Conservation (phyloP, 208 protist genomes). For the Wallacemonas collosoma region DNA sequence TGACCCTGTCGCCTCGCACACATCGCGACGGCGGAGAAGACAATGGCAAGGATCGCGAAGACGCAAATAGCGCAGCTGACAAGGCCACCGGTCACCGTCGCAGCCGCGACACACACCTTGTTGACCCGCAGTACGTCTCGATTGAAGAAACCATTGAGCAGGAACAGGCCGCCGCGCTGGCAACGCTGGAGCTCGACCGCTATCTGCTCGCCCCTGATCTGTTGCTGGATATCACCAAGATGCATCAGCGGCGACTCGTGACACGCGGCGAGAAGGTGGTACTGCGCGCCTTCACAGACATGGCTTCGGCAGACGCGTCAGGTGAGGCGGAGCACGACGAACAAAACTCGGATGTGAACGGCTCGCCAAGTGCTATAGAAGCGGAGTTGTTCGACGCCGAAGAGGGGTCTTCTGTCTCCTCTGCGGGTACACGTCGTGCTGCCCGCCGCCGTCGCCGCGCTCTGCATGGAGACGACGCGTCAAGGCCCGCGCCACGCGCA, state of each 20-base stretch:
- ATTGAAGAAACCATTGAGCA: constrained; percentile 54
- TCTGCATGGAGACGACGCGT: background rate
- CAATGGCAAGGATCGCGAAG: background rate
- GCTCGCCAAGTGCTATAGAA: background rate
- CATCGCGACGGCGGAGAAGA: constrained; percentile 19
- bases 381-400: constrained; percentile 8
- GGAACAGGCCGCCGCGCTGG: constrained; percentile 68
- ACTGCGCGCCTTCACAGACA: constrained; percentile 73
- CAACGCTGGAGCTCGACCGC: constrained; percentile 73
- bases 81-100: no score
- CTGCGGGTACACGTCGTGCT: background rate
- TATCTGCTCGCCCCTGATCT: constrained; percentile 85
- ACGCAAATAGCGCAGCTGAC: background rate
- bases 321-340: constrained; percentile 21
- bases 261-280: constrained; percentile 66
- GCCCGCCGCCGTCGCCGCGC: background rate
- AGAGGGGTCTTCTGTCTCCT: background rate
- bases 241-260: constrained; percentile 72
- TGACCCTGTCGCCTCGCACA: constrained; percentile 2
- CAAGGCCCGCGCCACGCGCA: constrained; percentile 21
- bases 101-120: no score
- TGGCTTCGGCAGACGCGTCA: constrained; percentile 30
- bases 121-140: constrained; percentile 20
- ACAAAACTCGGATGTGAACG: constrained; percentile 20
- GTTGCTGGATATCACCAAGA: constrained; percentile 76